Conservation (phyloP, 805 yeast species). For the Starmera caribaea region DNA sequence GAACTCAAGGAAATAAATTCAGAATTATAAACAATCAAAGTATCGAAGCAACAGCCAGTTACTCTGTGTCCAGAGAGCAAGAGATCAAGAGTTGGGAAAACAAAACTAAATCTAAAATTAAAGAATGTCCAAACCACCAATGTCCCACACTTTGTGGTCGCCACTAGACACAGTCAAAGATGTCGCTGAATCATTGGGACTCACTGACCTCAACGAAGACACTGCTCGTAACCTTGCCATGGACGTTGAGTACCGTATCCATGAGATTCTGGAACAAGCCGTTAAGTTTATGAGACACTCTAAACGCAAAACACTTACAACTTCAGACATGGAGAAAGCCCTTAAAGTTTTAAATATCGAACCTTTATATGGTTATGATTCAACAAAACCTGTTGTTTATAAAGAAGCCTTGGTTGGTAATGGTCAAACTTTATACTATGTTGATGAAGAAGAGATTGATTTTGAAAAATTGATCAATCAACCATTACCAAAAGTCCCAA, state of each 20-base stretch:
- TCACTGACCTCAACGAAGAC: conserved; percentile 72
- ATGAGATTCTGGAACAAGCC: conserved; percentile 93
- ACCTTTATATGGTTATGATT: conserved; percentile 85
- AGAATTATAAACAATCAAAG: too few relatives aligned
- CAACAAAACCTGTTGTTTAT: conserved; percentile 57
- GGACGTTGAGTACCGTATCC: conserved; percentile 98
- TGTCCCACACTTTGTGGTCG: conserved; percentile 92
- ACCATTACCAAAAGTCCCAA: conserved; percentile 91
- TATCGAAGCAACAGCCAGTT: too few relatives aligned
- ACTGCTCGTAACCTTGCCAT: conserved; percentile 91
- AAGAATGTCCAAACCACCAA: conserved; percentile 33
- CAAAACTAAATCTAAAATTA: not conserved
- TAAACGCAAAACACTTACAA: conserved; percentile 70
- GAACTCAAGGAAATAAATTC: too few relatives aligned
- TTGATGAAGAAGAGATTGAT: conserved; percentile 89
- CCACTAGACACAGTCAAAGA: conserved; percentile 95
- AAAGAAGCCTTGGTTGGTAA: conserved; percentile 84
- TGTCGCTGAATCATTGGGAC: conserved; percentile 87
- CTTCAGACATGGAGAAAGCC: conserved; percentile 76
- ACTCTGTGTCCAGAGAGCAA: too few relatives aligned
- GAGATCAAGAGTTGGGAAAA: too few relatives aligned
- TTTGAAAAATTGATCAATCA: conserved; percentile 88
- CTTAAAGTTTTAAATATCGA: conserved; percentile 82
- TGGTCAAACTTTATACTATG: conserved; percentile 87
- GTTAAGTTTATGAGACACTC: conserved; percentile 93